A percentile compares a stretch with the other conserved stretches of the same genome.
These are phyloP conservation scores for Diaporthe citriasiana DNA, from an alignment of 2,329 filamentous ascomycete species.

Conservation along the genomic window DNA sequence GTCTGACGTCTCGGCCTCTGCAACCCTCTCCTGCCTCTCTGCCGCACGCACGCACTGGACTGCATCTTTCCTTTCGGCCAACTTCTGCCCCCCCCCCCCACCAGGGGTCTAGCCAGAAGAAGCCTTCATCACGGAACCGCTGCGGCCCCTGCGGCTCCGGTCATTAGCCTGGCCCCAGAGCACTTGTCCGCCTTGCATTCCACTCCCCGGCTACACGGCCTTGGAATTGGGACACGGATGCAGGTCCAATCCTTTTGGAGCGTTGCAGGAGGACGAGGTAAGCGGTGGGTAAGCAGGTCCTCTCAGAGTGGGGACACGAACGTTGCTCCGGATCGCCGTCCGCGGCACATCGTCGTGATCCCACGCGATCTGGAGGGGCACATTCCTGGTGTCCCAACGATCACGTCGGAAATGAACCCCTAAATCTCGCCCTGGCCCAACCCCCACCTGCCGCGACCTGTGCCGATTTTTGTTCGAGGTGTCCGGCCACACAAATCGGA, in stretches of 20 bases:
- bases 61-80: conserved; percentile 14
- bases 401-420: conserved; percentile 16
- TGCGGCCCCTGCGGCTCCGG: conserved; percentile 20
- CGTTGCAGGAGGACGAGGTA: not conserved
- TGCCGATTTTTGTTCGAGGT: conserved; percentile 23
- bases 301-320: conserved; percentile 17
- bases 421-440: not conserved
- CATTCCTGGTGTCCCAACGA: conserved; percentile 9
- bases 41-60: conserved; percentile 9
- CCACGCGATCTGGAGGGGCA: conserved; percentile 29
- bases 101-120: conserved; percentile 17
- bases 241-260: not conserved
- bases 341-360: conserved; percentile 9
- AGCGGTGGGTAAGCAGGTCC: conserved; percentile 14
- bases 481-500: conserved; percentile 19
- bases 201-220: not conserved
- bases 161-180: not conserved
- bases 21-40: not conserved
- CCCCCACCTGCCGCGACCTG: conserved; percentile 4
- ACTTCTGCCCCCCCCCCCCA: conserved; percentile 18
- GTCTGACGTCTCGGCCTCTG: conserved; percentile 27
- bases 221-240: not conserved
- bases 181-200: conserved; percentile 6
- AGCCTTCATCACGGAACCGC: conserved; percentile 11
- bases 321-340: conserved; percentile 9